phyloP scores from a whole-genome alignment of 78 protist species.

The Protostelium mycophagum region DNA sequence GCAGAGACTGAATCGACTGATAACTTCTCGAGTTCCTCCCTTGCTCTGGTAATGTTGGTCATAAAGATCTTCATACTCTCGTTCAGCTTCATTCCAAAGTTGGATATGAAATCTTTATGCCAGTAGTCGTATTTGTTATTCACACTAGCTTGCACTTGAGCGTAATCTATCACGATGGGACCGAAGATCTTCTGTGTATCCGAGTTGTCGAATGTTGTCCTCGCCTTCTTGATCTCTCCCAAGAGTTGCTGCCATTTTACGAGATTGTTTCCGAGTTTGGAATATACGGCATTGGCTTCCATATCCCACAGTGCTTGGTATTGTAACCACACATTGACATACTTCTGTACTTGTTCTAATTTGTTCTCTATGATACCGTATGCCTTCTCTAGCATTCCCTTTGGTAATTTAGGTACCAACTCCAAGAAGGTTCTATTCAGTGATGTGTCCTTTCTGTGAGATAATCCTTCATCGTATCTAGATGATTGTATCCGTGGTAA shows the following conservation, averaged over 20 bases:
- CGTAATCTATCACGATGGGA: slow-evolving; percentile 72
- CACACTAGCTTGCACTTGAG: slow-evolving; percentile 84
- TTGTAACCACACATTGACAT: slow-evolving; percentile 81
- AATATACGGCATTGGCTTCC: slow-evolving; percentile 52
- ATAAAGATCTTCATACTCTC: slow-evolving; percentile 37
- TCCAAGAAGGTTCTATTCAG: slow-evolving; percentile 30
- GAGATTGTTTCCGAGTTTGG: slow-evolving; percentile 77
- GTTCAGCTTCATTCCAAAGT: slow-evolving; percentile 62
- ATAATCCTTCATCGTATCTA: slow-evolving; percentile 35
- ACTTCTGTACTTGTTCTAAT: slow-evolving; percentile 36
- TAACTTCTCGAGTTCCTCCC: slow-evolving; percentile 66
- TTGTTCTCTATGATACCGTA: slow-evolving; percentile 53
- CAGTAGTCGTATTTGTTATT: slow-evolving; percentile 80
- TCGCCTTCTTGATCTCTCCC: slow-evolving; percentile 56
- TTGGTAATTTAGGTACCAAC: slow-evolving; percentile 57
- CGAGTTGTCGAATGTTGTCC: slow-evolving; percentile 79
- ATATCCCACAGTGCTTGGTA: slow-evolving; percentile 95
- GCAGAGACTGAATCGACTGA: slow-evolving; percentile 77
- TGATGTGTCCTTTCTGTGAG: slow-evolving; percentile 4
- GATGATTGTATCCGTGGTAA: slow-evolving; percentile 57
- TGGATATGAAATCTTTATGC: slow-evolving; percentile 76
- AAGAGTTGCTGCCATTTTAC: slow-evolving; percentile 68
- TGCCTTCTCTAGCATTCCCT: slow-evolving; percentile 34
- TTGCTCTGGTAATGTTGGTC: slow-evolving; percentile 16
- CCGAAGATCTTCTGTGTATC: slow-evolving; percentile 70